Base-by-base conservation (phyloP, 257 asterid species). In the Nicotiana noctiflora region DNA sequence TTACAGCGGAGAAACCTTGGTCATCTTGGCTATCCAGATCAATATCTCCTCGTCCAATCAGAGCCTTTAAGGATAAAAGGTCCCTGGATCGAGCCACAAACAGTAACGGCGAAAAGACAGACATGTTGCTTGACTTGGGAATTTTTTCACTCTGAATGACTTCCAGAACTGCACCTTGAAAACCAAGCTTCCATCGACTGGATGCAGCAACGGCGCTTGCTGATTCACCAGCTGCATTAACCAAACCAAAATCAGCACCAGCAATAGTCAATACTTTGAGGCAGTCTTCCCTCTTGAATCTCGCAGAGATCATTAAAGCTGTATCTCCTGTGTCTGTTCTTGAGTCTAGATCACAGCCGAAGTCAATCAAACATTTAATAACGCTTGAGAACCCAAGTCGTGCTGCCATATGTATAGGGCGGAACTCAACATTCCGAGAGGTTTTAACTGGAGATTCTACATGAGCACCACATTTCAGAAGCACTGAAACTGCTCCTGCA, bases 191-290 rank as follows among this genome's bases (percentile, higher is more conserved):
- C 94, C 95, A 90, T 52, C 49, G 82, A 75, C 49, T 83, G 55
- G 92, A 82, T 52, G 65, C 61, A 57, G 95, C 95, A 17, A 90
- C 76, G 80, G 89, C 81, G 79, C 84, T 32, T 32, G 85, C 89
- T 27, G 93, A 88, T 88, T 88, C 93, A 82, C 94, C 89, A 7
- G 84, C 75, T 74, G 46, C 52, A 84, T 87, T 89, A 49, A 89
- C 89, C 85, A 90, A 75, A 81, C 97, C 93, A 80, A 90, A 82
- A 84, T 93, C 97, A 25, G 94, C 95, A 79, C 97, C 98, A 6
- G 90, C 91, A 80, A 84, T 92, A 7, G 86, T 87, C 84, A 93
- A 81, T 53, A 88, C 81, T 86, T 83, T 86, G 53, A 93, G 86
- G 91, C 95, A 89, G 53, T 88, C 90, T 59, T 74, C 95, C 57